Evolutionary conservation across 306 rosid species (phyloP), one percentile per base, ranked within the genome.

Genomic region (Trifolium subterraneum): DNA sequence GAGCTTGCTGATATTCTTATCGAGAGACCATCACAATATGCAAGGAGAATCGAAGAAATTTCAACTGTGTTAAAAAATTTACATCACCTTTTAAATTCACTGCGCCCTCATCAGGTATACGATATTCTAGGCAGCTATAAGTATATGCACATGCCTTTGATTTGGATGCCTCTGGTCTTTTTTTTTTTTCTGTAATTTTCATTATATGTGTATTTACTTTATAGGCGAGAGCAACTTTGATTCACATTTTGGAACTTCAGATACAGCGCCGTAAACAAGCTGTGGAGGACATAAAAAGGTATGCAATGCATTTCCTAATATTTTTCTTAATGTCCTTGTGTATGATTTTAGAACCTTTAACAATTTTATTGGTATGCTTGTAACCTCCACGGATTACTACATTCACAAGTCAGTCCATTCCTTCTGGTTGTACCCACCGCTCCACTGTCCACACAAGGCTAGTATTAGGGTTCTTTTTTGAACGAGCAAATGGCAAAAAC

Each of bases 1-100:
- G 97, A 93, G 87, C 97, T 93, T 13, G 94, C 98, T 36, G 98
- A 93, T 87, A 84, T 91, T 87, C 96, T 93, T 20, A 90, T 89
- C 51, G 92, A 91, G 87, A 87, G 94, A 71, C 97, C 98, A 50
- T 93, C 98, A 23, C 97, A 93, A 36, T 93, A 91, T 62, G 98
- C 98, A 0, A 91, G 97, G 86, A 87, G 92, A 79, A 96, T 93
- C n/a, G 97, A 93, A 84, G 98, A 93, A 47, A 86, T 93, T 81
- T 93, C 98, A 71, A 90, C 93, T 44, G 84, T 89, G 77, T 91
- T 89, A 79, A 93, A 93, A 85, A 93, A 93, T 88, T 67, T 93
- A 68, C 96, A 93, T 75, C 97, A 93, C 77, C 96, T 93, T 84
- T 87, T 93, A 54, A 93, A 93, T 76, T 91, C 94, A 25, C 60